phyloP scores from a whole-genome alignment of 2,329 filamentous ascomycete genomes.

The Chrysoporthe deuterocubensis region DNA sequence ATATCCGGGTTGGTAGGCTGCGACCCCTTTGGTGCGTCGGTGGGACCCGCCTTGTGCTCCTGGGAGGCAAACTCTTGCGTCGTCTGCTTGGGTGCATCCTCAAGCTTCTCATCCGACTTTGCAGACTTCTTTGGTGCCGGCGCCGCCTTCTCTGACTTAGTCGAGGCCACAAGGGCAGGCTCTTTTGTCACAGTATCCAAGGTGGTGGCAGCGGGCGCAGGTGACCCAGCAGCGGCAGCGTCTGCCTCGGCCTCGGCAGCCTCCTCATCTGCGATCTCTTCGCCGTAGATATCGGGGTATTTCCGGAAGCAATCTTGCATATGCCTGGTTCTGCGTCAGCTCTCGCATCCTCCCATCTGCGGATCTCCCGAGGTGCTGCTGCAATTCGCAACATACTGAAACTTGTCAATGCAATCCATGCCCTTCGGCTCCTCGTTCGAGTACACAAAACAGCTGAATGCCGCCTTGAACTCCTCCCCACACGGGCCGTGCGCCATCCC shows the following conservation, averaged over 20 bases:
- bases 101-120: background rate
- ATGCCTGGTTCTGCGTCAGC: conserved; percentile 56
- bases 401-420: conserved; percentile 96
- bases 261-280: conserved; percentile 81
- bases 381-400: conserved; percentile 69
- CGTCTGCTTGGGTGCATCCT: conserved; percentile 11
- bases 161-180: conserved; percentile 10
- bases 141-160: conserved; percentile 4
- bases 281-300: conserved; percentile 91
- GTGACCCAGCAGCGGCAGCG: conserved; percentile 13
- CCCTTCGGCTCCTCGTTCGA: conserved; percentile 95
- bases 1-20: background rate
- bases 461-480: conserved; percentile 91
- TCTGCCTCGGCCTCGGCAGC: conserved; percentile 39
- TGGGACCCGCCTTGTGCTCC: conserved; percentile 3
- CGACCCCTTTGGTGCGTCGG: conserved; percentile 14
- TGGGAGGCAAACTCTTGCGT: background rate
- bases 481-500: conserved; percentile 97
- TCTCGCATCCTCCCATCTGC: background rate
- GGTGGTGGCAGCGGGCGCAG: conserved; percentile 7
- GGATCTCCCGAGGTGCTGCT: too few species aligned
- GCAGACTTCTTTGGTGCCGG: background rate
- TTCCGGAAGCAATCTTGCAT: conserved; percentile 98
- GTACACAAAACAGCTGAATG: conserved; percentile 98
- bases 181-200: conserved; percentile 22